Evolutionary conservation across 257 asterid species (phyloP).

Genomic region (Solanum neorickii): DNA sequence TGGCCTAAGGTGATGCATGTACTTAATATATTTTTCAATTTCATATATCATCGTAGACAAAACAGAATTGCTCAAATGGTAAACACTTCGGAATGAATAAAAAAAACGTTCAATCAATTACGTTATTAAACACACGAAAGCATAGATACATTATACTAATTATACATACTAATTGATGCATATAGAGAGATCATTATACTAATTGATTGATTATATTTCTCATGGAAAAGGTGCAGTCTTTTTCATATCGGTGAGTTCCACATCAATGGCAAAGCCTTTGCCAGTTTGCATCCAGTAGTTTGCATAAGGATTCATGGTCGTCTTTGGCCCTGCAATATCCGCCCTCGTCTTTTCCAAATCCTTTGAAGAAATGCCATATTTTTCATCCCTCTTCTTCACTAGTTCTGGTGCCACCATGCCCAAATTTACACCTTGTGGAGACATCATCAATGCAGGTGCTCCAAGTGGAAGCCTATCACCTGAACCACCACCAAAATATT

Average conservation of each 20-base stretch:
- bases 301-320: constrained; percentile 51
- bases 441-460: constrained; percentile 65
- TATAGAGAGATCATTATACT: background rate
- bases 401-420: constrained; percentile 40
- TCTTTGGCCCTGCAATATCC: constrained; percentile 47
- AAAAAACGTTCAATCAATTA: background rate
- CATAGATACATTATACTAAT: background rate
- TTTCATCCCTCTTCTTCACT: constrained; percentile 31
- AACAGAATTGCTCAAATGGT: too few species aligned
- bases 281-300: constrained; percentile 74
- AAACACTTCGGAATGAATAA: too few species aligned
- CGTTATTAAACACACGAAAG: background rate
- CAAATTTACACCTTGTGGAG: constrained; percentile 45
- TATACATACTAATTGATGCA: background rate
- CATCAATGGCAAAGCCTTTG: constrained; percentile 40
- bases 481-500: background rate
- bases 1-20: background rate
- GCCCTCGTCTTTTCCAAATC: constrained; percentile 23
- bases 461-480: constrained; percentile 70
- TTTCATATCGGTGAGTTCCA: constrained; percentile 39
- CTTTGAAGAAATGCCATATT: constrained; percentile 40
- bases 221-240: constrained; percentile 31
- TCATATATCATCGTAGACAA: too few species aligned
- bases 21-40: background rate
- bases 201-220: background rate